Evolutionary conservation across 1,284 basidiomycete species (phyloP), one percentile per base, ranked within the genome.

Genomic region (Schizophyllum amplum): DNA sequence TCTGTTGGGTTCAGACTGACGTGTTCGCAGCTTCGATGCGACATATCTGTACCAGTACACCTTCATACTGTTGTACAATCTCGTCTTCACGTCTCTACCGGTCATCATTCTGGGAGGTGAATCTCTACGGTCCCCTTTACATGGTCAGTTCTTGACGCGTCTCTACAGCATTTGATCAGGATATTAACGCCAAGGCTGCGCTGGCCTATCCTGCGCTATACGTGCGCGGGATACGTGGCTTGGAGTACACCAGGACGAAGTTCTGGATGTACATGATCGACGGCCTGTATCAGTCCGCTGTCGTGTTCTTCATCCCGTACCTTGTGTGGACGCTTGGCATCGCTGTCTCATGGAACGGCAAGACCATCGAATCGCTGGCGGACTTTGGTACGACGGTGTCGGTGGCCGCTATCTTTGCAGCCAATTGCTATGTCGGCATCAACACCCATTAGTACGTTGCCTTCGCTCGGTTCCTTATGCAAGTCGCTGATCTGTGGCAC

Each of bases 251-350:
- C 21, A 83, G 92, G 13, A 64, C 76, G 58, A 93, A 93, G 70
- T 98, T 98, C 76, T 98, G 94, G 92, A 69, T 87, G 55, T 97
- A 95, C 73, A 96, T 98, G 90, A 68, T 86, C 17, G 96, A 98
- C 69, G 96, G 94, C 49, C 73, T 97, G 47, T 98, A 95, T 71
- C 95, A 98, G 69, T 95, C 94, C 0, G 84, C 77, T 0, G 82
- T 98, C 60, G 86, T 94, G 50, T 98, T 90, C 76, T 97, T 92
- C 75, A 80, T 98, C 63, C 92, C 95, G 0, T 95, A 84, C 69
- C 72, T 90, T 54, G 83, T 86, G 24, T 97, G 84, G 86, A 81
- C 73, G 47, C 71, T 83, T 60, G 87, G 83, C 11, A 42, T 79
- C 21, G 69, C 85, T 47, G 74, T 79, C 1, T 87, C 89, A 7